A percentile compares a stretch with the other conserved stretches of the same genome.
These are phyloP conservation scores for Xylariales sp. DNA, from an alignment of 2,329 filamentous ascomycete species.

Conservation along the genomic window DNA sequence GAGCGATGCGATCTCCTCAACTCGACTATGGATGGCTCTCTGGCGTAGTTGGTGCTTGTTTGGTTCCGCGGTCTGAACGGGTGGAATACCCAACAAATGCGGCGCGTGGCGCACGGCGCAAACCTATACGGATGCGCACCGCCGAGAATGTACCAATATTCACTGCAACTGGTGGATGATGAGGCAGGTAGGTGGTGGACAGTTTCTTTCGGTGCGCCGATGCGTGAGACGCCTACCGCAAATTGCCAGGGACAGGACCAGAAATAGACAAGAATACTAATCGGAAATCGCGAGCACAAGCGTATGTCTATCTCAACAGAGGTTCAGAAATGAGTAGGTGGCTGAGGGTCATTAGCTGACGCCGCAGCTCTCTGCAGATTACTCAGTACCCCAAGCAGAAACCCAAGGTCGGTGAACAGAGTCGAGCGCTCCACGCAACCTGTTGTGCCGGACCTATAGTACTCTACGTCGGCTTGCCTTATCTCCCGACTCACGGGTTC, in stretches of 20 bases:
- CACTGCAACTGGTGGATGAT: not conserved
- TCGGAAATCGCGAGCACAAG: not conserved
- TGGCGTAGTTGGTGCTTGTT: not conserved
- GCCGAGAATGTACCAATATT: not conserved
- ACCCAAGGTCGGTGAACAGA: slow-evolving; percentile 13
- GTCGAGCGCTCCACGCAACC: slow-evolving; percentile 3
- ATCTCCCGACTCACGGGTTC: not conserved
- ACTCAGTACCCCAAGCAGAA: slow-evolving; percentile 7
- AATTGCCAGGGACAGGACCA: slow-evolving; percentile 2
- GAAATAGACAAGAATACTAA: slow-evolving; percentile 1
- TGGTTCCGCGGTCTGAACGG: slow-evolving; percentile 4
- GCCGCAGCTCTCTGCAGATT: slow-evolving; percentile 6
- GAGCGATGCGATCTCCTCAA: too few species aligned
- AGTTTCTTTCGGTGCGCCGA: not conserved
- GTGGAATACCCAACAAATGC: not conserved
- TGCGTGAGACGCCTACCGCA: not conserved
- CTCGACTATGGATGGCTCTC: too few species aligned
- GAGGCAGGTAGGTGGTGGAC: not conserved
- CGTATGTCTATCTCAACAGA: not conserved
- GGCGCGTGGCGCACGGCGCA: not conserved
- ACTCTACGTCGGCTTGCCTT: slow-evolving; percentile 9
- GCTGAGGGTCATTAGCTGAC: slow-evolving; percentile 6
- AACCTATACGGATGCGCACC: not conserved
- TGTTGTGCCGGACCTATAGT: slow-evolving; percentile 9
- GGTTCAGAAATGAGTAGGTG: not conserved